Conservation (phyloP, 176 grass and related monocot genomes). For the Cenchrus fungigraminus region DNA sequence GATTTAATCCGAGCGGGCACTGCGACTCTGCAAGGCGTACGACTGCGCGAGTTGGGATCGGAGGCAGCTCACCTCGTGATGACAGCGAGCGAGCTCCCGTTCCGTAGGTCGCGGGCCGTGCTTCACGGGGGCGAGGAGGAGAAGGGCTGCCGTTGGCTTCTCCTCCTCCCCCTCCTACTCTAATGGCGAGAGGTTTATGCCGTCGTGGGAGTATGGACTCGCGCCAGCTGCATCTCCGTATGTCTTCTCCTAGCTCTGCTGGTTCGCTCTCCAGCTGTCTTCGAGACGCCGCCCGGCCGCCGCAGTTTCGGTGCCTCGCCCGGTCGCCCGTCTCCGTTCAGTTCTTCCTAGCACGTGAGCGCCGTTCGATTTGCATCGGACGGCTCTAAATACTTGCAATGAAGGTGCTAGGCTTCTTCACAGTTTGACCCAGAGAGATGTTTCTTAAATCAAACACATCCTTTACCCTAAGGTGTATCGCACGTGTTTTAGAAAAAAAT, state of each 20-base stretch:
- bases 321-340: too few relatives aligned
- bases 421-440: too few relatives aligned
- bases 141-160: background rate
- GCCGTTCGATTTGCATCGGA: too few relatives aligned
- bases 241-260: background rate
- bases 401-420: too few relatives aligned
- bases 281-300: background rate
- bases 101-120: background rate
- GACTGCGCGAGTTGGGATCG: background rate
- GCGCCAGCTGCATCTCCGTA: constrained; percentile 3
- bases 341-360: too few relatives aligned
- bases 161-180: background rate
- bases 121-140: constrained; percentile 3
- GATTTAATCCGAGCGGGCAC: background rate
- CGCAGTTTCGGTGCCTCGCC: background rate
- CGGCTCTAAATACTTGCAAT: too few relatives aligned
- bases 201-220: constrained; percentile 26
- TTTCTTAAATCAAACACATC: too few relatives aligned
- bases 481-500: too few relatives aligned
- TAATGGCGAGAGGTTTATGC: background rate
- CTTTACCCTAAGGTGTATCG: too few relatives aligned
- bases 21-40: background rate
- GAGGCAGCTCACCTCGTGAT: constrained; percentile 26
- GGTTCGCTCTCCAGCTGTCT: constrained; percentile 1
- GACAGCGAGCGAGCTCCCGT: background rate